Evolutionary conservation across 148 eudicot genomes (phyloP).

Genomic region (Hydrangea macrophylla): DNA sequence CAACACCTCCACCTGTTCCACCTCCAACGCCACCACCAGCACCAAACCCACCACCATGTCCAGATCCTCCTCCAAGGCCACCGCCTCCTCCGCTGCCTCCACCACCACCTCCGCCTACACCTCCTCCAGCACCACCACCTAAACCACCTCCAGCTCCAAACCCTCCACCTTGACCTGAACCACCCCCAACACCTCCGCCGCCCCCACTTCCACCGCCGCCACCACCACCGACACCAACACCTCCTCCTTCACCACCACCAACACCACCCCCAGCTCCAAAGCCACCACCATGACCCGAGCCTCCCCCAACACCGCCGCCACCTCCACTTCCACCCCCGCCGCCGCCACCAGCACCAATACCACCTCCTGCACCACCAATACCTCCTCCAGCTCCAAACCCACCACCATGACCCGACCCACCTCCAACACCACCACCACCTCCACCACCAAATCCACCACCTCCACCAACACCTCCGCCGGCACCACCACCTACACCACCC

Average conservation of each 20-base stretch:
- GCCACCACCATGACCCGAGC: slow-evolving; percentile 13
- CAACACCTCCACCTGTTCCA: slow-evolving; percentile 1
- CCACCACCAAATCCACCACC: slow-evolving; percentile 15
- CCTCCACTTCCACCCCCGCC: slow-evolving; percentile 8
- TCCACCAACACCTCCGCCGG: too few relatives aligned
- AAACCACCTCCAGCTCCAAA: slow-evolving; percentile 12
- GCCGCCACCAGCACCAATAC: not conserved
- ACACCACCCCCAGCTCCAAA: slow-evolving; percentile 14
- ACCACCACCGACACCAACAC: slow-evolving; percentile 7
- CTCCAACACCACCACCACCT: slow-evolving; percentile 19
- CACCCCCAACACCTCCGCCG: slow-evolving; percentile 14
- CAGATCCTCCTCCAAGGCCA: not conserved
- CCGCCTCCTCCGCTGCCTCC: slow-evolving; percentile 14
- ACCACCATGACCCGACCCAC: slow-evolving; percentile 19
- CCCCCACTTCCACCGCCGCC: slow-evolving; percentile 14
- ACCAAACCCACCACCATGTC: slow-evolving; percentile 10
- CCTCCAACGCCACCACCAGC: slow-evolving; percentile 13
- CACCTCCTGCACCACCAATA: not conserved
- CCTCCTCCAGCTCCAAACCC: slow-evolving; percentile 15
- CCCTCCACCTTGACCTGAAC: slow-evolving; percentile 9
- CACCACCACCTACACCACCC: slow-evolving; percentile 15
- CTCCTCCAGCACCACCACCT: slow-evolving; percentile 8
- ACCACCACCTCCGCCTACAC: slow-evolving; percentile 8
- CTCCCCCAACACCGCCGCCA: slow-evolving; percentile 12
- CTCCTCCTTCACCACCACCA: slow-evolving; percentile 9